phyloP scores from a whole-genome alignment of 2,329 filamentous ascomycete species.

The Colletotrichum sp. region DNA sequence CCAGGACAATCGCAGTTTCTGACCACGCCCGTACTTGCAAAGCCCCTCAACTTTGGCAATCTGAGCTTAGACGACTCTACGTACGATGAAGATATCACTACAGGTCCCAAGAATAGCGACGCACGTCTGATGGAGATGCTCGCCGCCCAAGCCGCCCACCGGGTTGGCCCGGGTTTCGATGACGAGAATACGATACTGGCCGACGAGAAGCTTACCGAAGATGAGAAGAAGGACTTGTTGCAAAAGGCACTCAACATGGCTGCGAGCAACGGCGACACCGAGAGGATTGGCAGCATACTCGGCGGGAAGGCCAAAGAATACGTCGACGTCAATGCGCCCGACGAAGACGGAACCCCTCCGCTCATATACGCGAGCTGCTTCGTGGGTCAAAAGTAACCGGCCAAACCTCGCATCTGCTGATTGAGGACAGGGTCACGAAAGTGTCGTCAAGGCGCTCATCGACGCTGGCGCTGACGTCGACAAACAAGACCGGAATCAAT shows the following conservation, averaged over 20 bases:
- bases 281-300: constrained; percentile 78
- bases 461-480: constrained; percentile 89
- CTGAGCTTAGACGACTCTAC: constrained; percentile 80
- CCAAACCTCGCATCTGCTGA: background rate
- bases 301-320: constrained; percentile 75
- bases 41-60: constrained; percentile 81
- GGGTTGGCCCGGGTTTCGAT: constrained; percentile 73
- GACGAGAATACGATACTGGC: constrained; percentile 81
- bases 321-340: constrained; percentile 84
- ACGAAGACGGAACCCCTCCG: constrained; percentile 95
- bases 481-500: constrained; percentile 93
- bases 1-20: constrained; percentile 95
- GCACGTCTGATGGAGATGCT: constrained; percentile 93
- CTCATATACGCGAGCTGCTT: constrained; percentile 98
- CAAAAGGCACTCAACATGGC: constrained; percentile 94
- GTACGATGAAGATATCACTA: constrained; percentile 67
- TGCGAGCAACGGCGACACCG: constrained; percentile 92
- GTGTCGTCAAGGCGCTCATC: constrained; percentile 83
- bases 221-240: constrained; percentile 80
- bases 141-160: constrained; percentile 87
- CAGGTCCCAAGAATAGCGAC: constrained; percentile 76
- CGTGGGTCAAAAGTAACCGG: constrained; percentile 55
- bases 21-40: constrained; percentile 83
- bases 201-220: constrained; percentile 74
- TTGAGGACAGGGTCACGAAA: constrained; percentile 75